A percentile compares a stretch with the other conserved stretches of the same genome.
Evolutionary conservation across 176 grass and related monocot species (phyloP).

Genomic region (Oropetium thomaeum): DNA sequence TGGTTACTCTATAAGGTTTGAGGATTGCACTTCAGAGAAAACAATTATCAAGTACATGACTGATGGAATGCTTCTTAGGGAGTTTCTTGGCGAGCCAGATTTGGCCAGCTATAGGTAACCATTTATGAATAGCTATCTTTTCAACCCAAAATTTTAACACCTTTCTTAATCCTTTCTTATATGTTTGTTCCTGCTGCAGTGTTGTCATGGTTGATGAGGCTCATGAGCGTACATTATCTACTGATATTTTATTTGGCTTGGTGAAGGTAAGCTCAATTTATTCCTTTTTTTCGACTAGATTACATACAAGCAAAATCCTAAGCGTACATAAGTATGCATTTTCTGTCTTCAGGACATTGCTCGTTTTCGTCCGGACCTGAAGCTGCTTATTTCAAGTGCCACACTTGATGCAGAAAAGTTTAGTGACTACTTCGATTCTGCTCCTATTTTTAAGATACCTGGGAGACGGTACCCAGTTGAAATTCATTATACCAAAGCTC

Average conservation of each 20-base stretch:
- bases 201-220: constrained; percentile 98
- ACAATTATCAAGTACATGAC: constrained; percentile 99
- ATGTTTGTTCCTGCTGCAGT: constrained; percentile 39
- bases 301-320: neutral
- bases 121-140: neutral
- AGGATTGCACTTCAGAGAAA: constrained; percentile 97
- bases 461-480: constrained; percentile 78
- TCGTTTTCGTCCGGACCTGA: constrained; percentile 76
- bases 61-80: constrained; percentile 90
- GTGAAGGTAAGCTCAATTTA: constrained; percentile 60
- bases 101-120: constrained; percentile 86
- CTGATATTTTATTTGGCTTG: constrained; percentile 95
- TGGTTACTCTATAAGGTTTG: constrained; percentile 97
- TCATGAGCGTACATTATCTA: constrained; percentile 90
- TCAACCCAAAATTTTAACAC: neutral
- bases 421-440: constrained; percentile 88
- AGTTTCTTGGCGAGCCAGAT: constrained; percentile 96
- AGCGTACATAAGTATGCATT: constrained; percentile 24
- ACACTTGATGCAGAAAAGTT: constrained; percentile 95
- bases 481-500: constrained; percentile 88
- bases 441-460: constrained; percentile 93
- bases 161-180: constrained; percentile 18
- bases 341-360: constrained; percentile 70
- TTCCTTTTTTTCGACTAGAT: constrained; percentile 11
- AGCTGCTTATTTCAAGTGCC: constrained; percentile 95